phyloP scores from a whole-genome alignment of 1,284 basidiomycete genomes.

The Stereum hirsutum region DNA sequence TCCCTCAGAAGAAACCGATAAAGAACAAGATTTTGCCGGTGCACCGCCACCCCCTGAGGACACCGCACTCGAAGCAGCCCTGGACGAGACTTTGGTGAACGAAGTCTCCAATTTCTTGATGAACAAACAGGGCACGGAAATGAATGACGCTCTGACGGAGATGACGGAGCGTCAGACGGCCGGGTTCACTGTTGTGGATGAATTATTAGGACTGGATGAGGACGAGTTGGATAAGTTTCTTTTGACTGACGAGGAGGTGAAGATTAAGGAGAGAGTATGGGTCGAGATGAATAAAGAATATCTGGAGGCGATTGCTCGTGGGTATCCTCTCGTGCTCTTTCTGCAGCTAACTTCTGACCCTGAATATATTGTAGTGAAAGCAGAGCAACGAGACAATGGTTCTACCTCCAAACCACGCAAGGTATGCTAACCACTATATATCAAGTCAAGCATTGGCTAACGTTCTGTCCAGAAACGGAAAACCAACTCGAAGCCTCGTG shows the following conservation, averaged over 20 bases:
- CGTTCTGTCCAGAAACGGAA: slow-evolving; percentile 49
- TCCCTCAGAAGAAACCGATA: no score
- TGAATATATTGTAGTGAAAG: slow-evolving; percentile 55
- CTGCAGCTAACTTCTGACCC: slow-evolving; percentile 15
- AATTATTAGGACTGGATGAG: slow-evolving; percentile 81
- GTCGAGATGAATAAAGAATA: slow-evolving; percentile 94
- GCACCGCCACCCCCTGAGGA: no score
- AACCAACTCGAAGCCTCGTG: slow-evolving; percentile 57
- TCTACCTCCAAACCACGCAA: slow-evolving; percentile 52
- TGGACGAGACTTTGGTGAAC: slow-evolving; percentile 46
- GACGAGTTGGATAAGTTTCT: slow-evolving; percentile 87
- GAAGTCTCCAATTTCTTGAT: slow-evolving; percentile 60
- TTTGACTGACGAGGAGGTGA: slow-evolving; percentile 79
- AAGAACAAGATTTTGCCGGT: no score
- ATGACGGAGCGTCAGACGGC: slow-evolving; percentile 49
- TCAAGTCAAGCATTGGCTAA: background rate
- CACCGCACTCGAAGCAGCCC: slow-evolving; percentile 33
- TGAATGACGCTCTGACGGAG: slow-evolving; percentile 53
- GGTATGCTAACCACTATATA: slow-evolving; percentile 32
- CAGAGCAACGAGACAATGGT: slow-evolving; percentile 45
- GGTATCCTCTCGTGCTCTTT: slow-evolving; percentile 19
- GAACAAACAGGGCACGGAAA: slow-evolving; percentile 43
- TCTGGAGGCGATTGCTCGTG: slow-evolving; percentile 82
- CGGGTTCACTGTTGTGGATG: slow-evolving; percentile 43
- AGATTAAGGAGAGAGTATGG: slow-evolving; percentile 92